Base-by-base conservation (phyloP, 78 protist species). In the Dictyostelium citrinum region DNA sequence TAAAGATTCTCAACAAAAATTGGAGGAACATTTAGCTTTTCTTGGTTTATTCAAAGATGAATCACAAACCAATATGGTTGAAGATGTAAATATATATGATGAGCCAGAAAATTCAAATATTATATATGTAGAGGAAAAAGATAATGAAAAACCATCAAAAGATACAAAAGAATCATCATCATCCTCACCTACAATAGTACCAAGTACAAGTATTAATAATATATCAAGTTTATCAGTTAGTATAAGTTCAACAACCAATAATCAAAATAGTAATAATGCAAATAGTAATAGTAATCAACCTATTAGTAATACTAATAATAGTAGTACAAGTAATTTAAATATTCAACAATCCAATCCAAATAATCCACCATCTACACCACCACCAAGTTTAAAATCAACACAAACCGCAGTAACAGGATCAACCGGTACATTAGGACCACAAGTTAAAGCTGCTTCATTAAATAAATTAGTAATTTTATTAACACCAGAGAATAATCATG, bases 401-500 rank as follows among this genome's bases (percentile, higher is more conserved):
- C 24, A 27, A 78, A 3, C 5, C 5, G 1, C 5, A 16, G 1
- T 5, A 8, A 35, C 22, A 9, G 58, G 55, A 78, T 27, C 83
- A 39, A 3, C 67, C 4, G 27, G 61, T 11, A 11, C 51, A 35
- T 17, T 45, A 24, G 60, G 60, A 29, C 33, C 45, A 41, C 68
- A 37, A 10, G 29, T 33, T 31, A 88, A 88, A 64, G 93, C 93
- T 46, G 93, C 93, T 10, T 79, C 93, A 46, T 72, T 88, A 60
- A 88, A 88, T n/a, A 88, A 78, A 33, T 78, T 88, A 35, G 85
- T 88, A 7, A 88, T 78, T 37, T 75, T 88, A 24, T 78, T 88
- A 45, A 68, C 93, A 67, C 93, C 93, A n/a, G 93, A 88, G 37
- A 88, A 78, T 45, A 88, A 88, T 39, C 93, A 88, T 76, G 93